Percentiles rank a stretch among this genome's conserved stretches.
Conservation (phyloP, 2,329 filamentous ascomycete species). For the Penicillium sp. region DNA sequence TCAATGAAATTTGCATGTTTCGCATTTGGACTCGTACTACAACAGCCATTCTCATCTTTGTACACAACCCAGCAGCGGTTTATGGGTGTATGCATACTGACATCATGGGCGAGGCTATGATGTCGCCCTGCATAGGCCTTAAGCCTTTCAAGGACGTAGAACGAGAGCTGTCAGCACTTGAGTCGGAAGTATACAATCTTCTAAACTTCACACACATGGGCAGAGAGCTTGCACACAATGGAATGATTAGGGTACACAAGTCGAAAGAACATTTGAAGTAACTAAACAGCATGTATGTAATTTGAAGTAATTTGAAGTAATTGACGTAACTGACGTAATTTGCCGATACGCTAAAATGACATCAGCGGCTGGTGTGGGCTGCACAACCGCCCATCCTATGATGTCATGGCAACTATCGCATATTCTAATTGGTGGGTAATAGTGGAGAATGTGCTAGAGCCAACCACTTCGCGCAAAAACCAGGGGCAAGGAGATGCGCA, state of each 20-base stretch:
- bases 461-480: conserved; percentile 18
- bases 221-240: background rate
- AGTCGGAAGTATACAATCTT: background rate
- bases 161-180: background rate
- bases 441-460: background rate
- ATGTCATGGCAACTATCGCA: conserved; percentile 13
- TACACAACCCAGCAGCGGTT: background rate
- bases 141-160: background rate
- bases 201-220: background rate
- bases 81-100: background rate
- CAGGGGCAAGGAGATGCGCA: background rate
- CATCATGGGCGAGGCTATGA: background rate
- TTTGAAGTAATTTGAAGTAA: background rate
- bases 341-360: conserved; percentile 11
- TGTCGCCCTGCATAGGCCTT: background rate
- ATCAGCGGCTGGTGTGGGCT: conserved; percentile 21
- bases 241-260: background rate
- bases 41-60: background rate
- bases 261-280: no score
- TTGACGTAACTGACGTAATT: background rate
- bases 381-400: conserved; percentile 2
- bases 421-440: conserved; percentile 16
- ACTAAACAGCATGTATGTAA: background rate
- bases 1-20: background rate
- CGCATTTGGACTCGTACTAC: background rate